A percentile compares a stretch with the other conserved stretches of the same genome.
Evolutionary conservation across 1,284 basidiomycete genomes (phyloP).

Genomic region (Cryptococcus hybrid): DNA sequence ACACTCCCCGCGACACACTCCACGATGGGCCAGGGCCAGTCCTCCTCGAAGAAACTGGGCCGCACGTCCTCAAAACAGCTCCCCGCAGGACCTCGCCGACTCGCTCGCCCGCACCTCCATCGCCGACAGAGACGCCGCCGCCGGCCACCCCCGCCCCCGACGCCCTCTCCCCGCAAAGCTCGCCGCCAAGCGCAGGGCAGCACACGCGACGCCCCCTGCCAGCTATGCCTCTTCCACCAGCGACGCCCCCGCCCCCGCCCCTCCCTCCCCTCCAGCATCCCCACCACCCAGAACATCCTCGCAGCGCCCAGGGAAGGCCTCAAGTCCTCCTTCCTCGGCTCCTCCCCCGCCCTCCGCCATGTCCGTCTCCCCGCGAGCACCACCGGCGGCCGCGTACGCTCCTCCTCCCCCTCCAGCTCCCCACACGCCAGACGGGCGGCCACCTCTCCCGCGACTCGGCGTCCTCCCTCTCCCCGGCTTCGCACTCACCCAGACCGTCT

Average conservation of each 20-base stretch:
- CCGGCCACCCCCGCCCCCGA: constrained; percentile 6
- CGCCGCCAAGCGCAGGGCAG: constrained; percentile 12
- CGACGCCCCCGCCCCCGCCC: constrained; percentile 13
- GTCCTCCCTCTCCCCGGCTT: constrained; percentile 33
- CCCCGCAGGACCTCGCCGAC: constrained; percentile 43
- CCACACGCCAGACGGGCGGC: not conserved
- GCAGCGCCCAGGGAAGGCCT: constrained; percentile 25
- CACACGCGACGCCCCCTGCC: constrained; percentile 9
- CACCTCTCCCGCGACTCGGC: constrained; percentile 26
- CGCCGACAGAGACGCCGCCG: constrained; percentile 6
- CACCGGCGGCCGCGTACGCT: constrained; percentile 7
- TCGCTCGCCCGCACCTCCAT: constrained; percentile 34
- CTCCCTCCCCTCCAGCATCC: constrained; percentile 23
- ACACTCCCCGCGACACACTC: not conserved
- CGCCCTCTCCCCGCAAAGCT: constrained; percentile 5
- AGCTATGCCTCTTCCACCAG: constrained; percentile 15
- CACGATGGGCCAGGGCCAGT: constrained; percentile 50
- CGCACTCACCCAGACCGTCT: constrained; percentile 36
- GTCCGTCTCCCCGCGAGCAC: constrained; percentile 13
- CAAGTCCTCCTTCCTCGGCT: constrained; percentile 28
- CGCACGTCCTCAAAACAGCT: constrained; percentile 52
- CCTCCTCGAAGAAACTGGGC: constrained; percentile 48
- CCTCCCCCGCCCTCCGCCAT: constrained; percentile 37
- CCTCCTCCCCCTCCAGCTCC: constrained; percentile 21
- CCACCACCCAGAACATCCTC: constrained; percentile 49